Conservation (phyloP, 208 protist genomes). For the Leishmania braziliensis region DNA sequence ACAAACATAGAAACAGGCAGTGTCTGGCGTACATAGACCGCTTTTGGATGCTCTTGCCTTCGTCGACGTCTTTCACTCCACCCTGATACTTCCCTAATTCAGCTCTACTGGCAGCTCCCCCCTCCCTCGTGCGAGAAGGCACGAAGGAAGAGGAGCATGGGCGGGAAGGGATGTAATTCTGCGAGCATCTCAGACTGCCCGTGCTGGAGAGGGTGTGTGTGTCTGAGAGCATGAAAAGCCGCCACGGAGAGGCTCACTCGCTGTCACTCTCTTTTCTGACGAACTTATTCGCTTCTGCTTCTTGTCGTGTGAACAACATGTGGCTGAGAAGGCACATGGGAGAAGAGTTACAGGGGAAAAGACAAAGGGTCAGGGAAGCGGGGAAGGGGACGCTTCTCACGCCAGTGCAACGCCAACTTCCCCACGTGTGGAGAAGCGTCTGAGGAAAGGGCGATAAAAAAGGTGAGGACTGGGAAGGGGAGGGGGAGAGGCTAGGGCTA, state of each 20-base stretch:
- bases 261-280: background rate
- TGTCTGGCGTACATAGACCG: background rate
- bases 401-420: background rate
- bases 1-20: background rate
- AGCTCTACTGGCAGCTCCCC: background rate
- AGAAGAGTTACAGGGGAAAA: background rate
- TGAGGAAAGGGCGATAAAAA: background rate
- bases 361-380: background rate
- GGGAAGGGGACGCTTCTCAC: background rate
- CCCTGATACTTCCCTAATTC: background rate
- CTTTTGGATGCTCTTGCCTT: background rate
- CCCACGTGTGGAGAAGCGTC: background rate
- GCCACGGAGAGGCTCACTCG: background rate
- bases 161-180: background rate
- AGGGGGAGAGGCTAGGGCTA: background rate
- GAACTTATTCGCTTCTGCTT: background rate
- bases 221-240: background rate
- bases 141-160: background rate
- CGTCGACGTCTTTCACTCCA: background rate
- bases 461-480: background rate
- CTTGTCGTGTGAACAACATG: background rate
- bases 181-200: background rate
- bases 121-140: background rate
- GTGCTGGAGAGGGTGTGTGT: background rate
- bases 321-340: background rate